Percentiles rank a stretch among this genome's conserved stretches.
Evolutionary conservation across 257 asterid genomes (phyloP).

Genomic region (Gentiana macrophylla): DNA sequence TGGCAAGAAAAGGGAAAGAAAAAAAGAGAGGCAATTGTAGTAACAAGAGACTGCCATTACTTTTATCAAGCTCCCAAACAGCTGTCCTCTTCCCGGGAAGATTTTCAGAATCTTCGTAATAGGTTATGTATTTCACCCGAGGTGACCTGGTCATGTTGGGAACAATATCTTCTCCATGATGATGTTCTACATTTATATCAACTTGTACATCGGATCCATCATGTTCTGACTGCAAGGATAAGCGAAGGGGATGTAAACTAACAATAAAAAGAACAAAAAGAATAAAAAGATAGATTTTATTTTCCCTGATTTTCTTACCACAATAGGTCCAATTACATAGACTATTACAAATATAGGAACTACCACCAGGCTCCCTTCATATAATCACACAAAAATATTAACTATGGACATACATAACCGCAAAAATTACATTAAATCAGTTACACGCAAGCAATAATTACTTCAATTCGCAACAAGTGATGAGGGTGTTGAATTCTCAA

Average conservation of each 20-base stretch:
- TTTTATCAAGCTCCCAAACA: constrained; percentile 98
- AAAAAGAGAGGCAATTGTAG: background rate
- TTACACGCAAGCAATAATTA: no score
- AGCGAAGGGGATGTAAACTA: constrained; percentile 5
- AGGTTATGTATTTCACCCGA: constrained; percentile 85
- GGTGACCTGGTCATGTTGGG: constrained; percentile 91
- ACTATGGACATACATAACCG: no score
- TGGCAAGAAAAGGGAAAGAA: background rate
- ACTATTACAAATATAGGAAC: background rate
- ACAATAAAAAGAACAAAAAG: background rate
- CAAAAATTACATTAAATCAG: no score
- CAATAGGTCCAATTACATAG: no score
- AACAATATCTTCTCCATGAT: constrained; percentile 57
- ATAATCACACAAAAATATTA: no score
- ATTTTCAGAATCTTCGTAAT: constrained; percentile 94
- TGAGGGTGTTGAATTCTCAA: no score
- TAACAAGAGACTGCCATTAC: constrained; percentile 28
- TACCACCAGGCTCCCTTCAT: no score
- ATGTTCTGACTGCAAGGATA: constrained; percentile 74
- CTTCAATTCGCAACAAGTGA: no score
- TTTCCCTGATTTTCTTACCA: background rate
- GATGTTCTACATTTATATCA: constrained; percentile 66
- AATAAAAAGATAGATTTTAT: background rate
- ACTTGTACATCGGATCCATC: constrained; percentile 92
- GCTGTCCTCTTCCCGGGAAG: constrained; percentile 93